Base-by-base conservation (phyloP, 2,329 filamentous ascomycete species). In the Scytalidium sp. region DNA sequence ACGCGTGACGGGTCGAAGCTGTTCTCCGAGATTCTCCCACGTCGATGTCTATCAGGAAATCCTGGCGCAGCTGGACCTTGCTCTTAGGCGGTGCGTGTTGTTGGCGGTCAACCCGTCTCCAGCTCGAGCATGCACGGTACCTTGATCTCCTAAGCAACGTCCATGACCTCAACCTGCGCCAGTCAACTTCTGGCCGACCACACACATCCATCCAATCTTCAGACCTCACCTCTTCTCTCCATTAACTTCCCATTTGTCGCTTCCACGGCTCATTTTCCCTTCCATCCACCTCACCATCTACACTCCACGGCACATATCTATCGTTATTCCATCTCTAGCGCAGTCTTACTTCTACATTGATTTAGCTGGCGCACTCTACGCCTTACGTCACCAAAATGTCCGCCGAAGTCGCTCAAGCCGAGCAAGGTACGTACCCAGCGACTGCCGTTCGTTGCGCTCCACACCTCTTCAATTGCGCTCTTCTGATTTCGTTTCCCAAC, bases 1-100 rank as follows among this genome's bases (percentile, higher is more conserved):
- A n/a, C n/a, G n/a, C n/a, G 94, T 67, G 97, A 97, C 68, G 97
- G 92, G 0, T 90, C 91, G 64, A 97, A 97, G 68, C 96, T 97
- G 66, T 92, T 95, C 59, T 85, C 88, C 44, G 97, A 70, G 1
- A 92, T 91, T 46, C 25, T 27, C 13, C 25, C 25, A 27, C 25
- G 25, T 29, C 7, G 13, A 8, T 29, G 25, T 29, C 8, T 29
- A 29, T 13, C 7, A 7, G 25, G 25, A 13, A 29, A 29, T 29
- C 13, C 8, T 13, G n/a, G n/a, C n/a, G n/a, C 25, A 29, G 13
- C 32, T 36, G 6, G 15, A n/a, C 32, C 7, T 36, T 36, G 15
- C 17, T 36, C 5, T 36, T 36, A n/a, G 8, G 25, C 25, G 13
- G 7, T 29, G 13, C 17, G n/a, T 36, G 15, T 36, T 36, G 32